These are phyloP conservation scores for Lithocarpus polystachyus DNA, from an alignment of 306 rosid genomes.

Conservation along the genomic window DNA sequence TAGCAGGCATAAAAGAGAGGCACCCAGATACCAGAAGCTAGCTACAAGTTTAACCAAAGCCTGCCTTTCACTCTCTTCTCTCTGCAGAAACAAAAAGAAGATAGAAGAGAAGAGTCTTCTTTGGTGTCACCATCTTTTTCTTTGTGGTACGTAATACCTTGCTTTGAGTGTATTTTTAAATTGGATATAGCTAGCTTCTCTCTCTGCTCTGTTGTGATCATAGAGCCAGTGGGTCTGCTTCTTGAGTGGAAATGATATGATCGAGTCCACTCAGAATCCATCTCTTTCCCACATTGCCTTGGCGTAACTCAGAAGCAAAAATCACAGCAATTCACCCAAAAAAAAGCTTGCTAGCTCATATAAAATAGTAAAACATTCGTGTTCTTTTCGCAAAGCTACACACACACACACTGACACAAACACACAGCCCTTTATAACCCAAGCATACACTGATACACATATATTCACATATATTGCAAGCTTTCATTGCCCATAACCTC, in stretches of 20 bases:
- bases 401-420: background rate
- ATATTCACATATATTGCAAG: conserved; percentile 5
- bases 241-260: conserved; percentile 18
- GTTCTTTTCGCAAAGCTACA: conserved; percentile 59
- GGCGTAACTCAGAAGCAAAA: conserved; percentile 66
- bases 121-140: background rate
- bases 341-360: conserved; percentile 1
- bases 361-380: conserved; percentile 34
- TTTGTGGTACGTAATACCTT: background rate
- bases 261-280: conserved; percentile 24
- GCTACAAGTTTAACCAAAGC: background rate
- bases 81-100: background rate
- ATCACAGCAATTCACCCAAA: conserved; percentile 16
- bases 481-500: background rate
- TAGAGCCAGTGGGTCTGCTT: conserved; percentile 22
- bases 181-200: background rate
- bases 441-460: background rate
- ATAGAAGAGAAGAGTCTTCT: background rate
- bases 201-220: conserved; percentile 6
- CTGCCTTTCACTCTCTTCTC: background rate
- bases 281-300: conserved; percentile 32
- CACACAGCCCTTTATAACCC: background rate
- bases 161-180: conserved; percentile 1
- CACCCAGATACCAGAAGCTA: background rate
- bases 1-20: background rate